Evolutionary conservation across 108 stramenopile species (phyloP).

Genomic region (Epithemia pelagica): DNA sequence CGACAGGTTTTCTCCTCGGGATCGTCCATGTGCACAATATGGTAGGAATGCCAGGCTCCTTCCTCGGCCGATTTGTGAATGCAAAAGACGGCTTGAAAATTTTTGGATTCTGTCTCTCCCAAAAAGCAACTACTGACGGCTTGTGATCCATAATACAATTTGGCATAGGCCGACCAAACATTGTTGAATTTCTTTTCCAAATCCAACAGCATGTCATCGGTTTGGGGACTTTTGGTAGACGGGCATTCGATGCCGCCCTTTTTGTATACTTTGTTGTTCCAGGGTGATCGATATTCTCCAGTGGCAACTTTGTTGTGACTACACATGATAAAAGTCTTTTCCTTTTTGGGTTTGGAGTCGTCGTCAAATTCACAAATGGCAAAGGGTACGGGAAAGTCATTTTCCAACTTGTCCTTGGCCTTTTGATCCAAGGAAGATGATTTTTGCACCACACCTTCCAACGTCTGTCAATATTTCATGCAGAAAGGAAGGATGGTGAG

Average conservation of each 20-base stretch:
- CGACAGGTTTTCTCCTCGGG: conserved; percentile 15
- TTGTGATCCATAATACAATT: conserved; percentile 81
- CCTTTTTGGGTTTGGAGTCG: neutral
- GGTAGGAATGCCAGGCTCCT: conserved; percentile 85
- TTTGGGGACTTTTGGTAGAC: neutral
- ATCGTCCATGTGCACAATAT: conserved; percentile 74
- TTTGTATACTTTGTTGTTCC: conserved; percentile 44
- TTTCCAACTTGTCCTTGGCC: conserved; percentile 6
- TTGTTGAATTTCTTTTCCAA: conserved; percentile 74
- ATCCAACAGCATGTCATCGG: neutral
- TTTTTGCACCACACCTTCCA: neutral
- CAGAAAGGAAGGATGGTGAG: no score
- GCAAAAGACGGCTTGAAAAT: conserved; percentile 57
- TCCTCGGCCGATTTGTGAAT: conserved; percentile 67
- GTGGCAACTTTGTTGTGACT: conserved; percentile 31
- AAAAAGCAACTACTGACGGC: conserved; percentile 80
- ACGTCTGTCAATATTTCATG: neutral
- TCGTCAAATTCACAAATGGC: neutral
- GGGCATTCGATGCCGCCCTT: conserved; percentile 6
- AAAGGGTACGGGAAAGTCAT: conserved; percentile 12
- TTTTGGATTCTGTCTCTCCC: conserved; percentile 54
- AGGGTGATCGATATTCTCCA: conserved; percentile 48
- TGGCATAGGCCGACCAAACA: conserved; percentile 87
- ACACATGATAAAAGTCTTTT: conserved; percentile 37
- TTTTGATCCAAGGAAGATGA: conserved; percentile 1